Evolutionary conservation across 805 yeast genomes (phyloP), one percentile per base, ranked within the genome.

Genomic region (Clavispora asparagi): DNA sequence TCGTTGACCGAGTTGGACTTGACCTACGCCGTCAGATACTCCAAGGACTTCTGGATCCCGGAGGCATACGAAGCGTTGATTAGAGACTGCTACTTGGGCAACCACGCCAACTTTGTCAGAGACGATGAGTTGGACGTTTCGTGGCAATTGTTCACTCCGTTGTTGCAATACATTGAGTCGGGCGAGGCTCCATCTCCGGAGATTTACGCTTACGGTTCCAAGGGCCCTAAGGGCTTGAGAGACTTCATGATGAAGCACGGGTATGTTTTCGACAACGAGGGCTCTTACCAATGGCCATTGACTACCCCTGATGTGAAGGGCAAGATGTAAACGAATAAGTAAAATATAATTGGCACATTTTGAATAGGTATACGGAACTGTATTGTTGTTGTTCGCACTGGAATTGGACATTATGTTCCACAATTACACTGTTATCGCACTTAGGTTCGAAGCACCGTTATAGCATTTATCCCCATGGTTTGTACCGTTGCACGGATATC

Each of bases 11-110:
- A 92, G 63, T 80, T 94, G 60, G 97, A 94, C 64, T 76, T 94
- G 61, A 86, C 95, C 31, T 94, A 94, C 67, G 71, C 83, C 45
- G 74, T 76, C 42, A 82, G 97, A 63, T 94, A 85, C 73, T 71
- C 76, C 26, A 73, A 86, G 53, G 85, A 88, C 62, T 85, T 88
- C 71, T 86, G 94, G 84, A 91, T 94, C 60, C 98, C 99, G 39
- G 97, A 92, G 74, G 98, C 98, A 37, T 94, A 94, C 68, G 99
- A 94, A 74, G 86, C 97, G 1, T 80, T 94, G 58, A 88, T 94
- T 59, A 82, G 95, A 68, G 98, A 94, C 68, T 87, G 92, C 52
- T 69, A 85, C 62, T 78, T 81, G 56, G 98, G 95, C 47, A 96
- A 91, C 68, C 99, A 94, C 71, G 87, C 98, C 43, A 92, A 92